A percentile compares a stretch with the other conserved stretches of the same genome.
phyloP scores from a whole-genome alignment of 495 filamentous ascomycete species.

The Trypethelium eluteriae region DNA sequence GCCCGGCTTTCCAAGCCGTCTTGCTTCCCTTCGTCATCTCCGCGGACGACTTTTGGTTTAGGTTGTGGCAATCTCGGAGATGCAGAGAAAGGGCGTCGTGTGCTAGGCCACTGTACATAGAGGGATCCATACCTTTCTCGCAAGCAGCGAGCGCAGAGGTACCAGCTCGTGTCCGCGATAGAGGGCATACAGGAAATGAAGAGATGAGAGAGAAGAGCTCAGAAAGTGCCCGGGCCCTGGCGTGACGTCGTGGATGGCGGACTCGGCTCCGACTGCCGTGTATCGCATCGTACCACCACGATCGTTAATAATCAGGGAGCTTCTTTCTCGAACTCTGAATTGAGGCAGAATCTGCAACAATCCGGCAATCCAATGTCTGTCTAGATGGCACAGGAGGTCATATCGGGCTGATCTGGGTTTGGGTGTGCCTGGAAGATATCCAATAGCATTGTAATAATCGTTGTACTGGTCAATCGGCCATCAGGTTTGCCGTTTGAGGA shows the following conservation, averaged over 20 bases:
- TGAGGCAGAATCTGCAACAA: too few relatives aligned
- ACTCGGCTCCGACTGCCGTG: neutral
- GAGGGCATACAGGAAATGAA: neutral
- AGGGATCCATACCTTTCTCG: slow-evolving; percentile 21
- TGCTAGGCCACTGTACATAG: slow-evolving; percentile 13
- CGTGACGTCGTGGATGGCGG: neutral
- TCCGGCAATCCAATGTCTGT: too few relatives aligned
- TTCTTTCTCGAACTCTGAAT: too few relatives aligned
- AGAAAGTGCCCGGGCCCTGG: neutral
- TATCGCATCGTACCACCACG: too few relatives aligned
- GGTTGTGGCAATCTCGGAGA: neutral
- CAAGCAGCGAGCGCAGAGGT: slow-evolving; percentile 31
- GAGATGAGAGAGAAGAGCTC: neutral
- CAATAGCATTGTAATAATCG: too few relatives aligned
- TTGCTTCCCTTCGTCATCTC: slow-evolving; percentile 15
- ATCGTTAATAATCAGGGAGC: too few relatives aligned
- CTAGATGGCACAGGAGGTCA: too few relatives aligned
- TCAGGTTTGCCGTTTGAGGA: too few relatives aligned
- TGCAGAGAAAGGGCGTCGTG: neutral
- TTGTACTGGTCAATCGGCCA: too few relatives aligned
- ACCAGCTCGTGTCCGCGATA: slow-evolving; percentile 4
- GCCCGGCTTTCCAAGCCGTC: neutral
- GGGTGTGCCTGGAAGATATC: too few relatives aligned
- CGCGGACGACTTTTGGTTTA: neutral
- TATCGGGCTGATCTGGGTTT: too few relatives aligned